Conservation (phyloP, 805 yeast species). For the Barnettozyma siamensis region DNA sequence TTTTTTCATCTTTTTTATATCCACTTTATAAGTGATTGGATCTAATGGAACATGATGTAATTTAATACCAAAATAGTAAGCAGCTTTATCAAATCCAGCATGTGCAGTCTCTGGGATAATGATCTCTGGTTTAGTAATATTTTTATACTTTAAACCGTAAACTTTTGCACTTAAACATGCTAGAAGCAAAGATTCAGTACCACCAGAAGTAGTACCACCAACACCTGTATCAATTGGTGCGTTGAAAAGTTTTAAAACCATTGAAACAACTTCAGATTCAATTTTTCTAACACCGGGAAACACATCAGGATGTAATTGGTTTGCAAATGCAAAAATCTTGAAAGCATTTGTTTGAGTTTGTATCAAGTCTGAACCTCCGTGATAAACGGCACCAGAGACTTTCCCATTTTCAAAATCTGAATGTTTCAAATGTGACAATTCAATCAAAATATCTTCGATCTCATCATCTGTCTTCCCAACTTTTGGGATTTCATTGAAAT, state of each 20-base stretch:
- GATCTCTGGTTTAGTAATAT: conserved; percentile 73
- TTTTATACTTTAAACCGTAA: conserved; percentile 51
- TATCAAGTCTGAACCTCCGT: conserved; percentile 80
- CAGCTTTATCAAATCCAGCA: conserved; percentile 94
- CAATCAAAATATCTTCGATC: conserved; percentile 47
- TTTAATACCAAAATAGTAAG: conserved; percentile 82
- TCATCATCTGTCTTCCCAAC: conserved; percentile 45
- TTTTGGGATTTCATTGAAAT: conserved; percentile 50
- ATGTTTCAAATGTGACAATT: conserved; percentile 47
- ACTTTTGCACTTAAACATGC: conserved; percentile 88
- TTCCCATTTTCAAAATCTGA: conserved; percentile 81
- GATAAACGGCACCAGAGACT: conserved; percentile 94
- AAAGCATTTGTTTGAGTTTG: conserved; percentile 73
- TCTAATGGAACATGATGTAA: conserved; percentile 76
- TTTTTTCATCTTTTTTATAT: conserved; percentile 52
- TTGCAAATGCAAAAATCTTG: conserved; percentile 74
- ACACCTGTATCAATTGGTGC: conserved; percentile 61
- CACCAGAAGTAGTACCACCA: conserved; percentile 90
- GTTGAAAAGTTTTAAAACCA: conserved; percentile 77
- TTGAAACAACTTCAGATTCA: conserved; percentile 92
- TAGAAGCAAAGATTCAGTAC: conserved; percentile 85
- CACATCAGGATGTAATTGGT: conserved; percentile 94
- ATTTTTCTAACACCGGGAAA: conserved; percentile 95
- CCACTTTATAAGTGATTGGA: conserved; percentile 60
- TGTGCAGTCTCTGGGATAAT: conserved; percentile 87